These are phyloP conservation scores for Coemansia sp. DNA, from an alignment of 192 early-diverging fungal species.

Conservation along the genomic window DNA sequence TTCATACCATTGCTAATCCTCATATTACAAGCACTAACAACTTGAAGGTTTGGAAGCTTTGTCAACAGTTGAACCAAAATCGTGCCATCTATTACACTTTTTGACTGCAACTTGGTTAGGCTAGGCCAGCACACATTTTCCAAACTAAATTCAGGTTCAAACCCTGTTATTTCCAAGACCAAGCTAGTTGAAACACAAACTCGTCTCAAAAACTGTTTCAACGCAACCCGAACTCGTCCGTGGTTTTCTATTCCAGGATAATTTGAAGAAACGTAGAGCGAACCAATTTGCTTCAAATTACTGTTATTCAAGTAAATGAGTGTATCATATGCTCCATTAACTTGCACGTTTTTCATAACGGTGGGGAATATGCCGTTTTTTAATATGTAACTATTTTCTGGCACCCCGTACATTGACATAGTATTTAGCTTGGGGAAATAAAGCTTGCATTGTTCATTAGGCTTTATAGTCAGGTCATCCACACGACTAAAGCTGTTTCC, in stretches of 20 bases:
- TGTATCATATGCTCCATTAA: not conserved
- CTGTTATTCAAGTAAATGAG: not conserved
- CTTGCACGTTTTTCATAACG: not conserved
- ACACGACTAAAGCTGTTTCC: not conserved
- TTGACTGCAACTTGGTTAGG: not conserved
- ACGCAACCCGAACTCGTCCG: not conserved
- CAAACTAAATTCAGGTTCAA: not conserved
- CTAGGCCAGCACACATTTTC: not conserved
- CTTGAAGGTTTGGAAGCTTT: not conserved
- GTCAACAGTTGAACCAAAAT: not conserved
- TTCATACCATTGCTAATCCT: not conserved
- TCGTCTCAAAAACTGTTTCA: not conserved
- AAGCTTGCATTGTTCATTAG: not conserved
- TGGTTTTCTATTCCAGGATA: not conserved
- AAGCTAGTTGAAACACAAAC: not conserved
- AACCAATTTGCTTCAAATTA: not conserved
- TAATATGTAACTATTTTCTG: not conserved
- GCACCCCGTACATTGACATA: not conserved
- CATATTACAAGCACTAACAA: not conserved
- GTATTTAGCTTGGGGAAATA: conserved; percentile 1
- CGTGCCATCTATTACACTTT: not conserved
- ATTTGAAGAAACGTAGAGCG: not conserved
- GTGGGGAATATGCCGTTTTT: not conserved
- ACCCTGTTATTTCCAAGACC: not conserved
- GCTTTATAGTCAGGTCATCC: not conserved